Conservation (phyloP, 2,329 filamentous ascomycete species). For the Triangularia setosa region DNA sequence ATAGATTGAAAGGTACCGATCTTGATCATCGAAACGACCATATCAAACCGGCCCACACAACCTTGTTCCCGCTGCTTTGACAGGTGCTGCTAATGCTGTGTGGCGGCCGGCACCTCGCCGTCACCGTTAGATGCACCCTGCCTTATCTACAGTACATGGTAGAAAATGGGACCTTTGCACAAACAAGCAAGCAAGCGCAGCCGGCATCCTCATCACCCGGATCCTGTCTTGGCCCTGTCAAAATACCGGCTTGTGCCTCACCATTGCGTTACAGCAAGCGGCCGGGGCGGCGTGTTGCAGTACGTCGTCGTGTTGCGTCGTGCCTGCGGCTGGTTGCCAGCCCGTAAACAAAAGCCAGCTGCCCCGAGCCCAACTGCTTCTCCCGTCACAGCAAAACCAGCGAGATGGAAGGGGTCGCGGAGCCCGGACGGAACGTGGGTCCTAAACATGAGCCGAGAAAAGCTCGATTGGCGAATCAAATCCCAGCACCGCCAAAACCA, state of each 20-base stretch:
- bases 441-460: not conserved
- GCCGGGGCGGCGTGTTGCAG: not conserved
- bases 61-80: not conserved
- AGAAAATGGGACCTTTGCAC: not conserved
- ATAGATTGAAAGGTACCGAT: not conserved
- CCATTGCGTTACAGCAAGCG: not conserved
- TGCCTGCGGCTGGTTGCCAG: not conserved
- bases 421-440: conserved; percentile 2
- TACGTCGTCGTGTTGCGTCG: not conserved
- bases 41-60: not conserved
- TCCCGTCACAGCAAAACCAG: not conserved
- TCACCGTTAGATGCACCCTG: not conserved
- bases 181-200: not conserved
- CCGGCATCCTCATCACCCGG: not conserved
- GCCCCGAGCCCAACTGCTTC: not conserved
- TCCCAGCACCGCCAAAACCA: not conserved
- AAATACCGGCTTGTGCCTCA: conserved; percentile 2
- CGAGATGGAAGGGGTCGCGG: not conserved
- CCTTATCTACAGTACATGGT: not conserved
- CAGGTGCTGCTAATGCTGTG: not conserved
- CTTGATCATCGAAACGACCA: not conserved
- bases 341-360: not conserved
- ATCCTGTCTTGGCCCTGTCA: conserved; percentile 1
- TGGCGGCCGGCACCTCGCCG: not conserved
- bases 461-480: conserved; percentile 6